Percentiles rank a stretch among this genome's conserved stretches.
phyloP scores from a whole-genome alignment of 768 basidiomycete species.

The Hericium alpestre region DNA sequence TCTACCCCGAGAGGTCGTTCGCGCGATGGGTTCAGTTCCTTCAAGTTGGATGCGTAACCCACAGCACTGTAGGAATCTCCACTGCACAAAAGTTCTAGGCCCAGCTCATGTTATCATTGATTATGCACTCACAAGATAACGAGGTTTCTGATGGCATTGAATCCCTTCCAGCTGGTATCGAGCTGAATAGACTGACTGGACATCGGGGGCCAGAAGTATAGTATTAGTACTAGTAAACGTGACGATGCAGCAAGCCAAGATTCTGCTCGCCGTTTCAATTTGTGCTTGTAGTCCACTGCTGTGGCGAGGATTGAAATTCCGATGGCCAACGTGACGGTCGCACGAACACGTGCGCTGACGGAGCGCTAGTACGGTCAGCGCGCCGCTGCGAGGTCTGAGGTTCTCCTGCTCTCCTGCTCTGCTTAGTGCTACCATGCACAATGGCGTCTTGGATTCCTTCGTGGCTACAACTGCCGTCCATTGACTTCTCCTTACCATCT shows the following conservation, averaged over 20 bases:
- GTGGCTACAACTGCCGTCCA: conserved; percentile 42
- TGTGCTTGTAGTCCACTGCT: too few species aligned
- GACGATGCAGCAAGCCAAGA: too few species aligned
- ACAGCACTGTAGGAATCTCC: conserved; percentile 51
- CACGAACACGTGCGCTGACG: too few species aligned
- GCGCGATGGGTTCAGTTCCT: conserved; percentile 23
- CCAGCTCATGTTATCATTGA: not conserved
- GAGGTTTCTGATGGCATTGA: conserved; percentile 29
- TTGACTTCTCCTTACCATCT: conserved; percentile 58
- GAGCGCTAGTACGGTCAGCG: too few species aligned
- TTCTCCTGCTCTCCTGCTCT: not conserved
- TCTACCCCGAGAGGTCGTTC: conserved; percentile 36
- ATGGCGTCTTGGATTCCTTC: conserved; percentile 33
- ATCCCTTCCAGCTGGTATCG: conserved; percentile 21
- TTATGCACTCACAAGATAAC: conserved; percentile 39
- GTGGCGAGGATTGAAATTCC: too few species aligned
- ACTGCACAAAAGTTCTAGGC: conserved; percentile 20
- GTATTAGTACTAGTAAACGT: too few species aligned
- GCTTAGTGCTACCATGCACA: not conserved
- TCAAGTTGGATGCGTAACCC: conserved; percentile 11
- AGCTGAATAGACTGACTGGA: not conserved
- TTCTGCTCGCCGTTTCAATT: too few species aligned
- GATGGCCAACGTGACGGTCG: too few species aligned
- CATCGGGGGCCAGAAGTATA: too few species aligned
- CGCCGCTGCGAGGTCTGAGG: too few species aligned